phyloP scores from a whole-genome alignment of 805 yeast genomes.

The Pichia occidentalis region DNA sequence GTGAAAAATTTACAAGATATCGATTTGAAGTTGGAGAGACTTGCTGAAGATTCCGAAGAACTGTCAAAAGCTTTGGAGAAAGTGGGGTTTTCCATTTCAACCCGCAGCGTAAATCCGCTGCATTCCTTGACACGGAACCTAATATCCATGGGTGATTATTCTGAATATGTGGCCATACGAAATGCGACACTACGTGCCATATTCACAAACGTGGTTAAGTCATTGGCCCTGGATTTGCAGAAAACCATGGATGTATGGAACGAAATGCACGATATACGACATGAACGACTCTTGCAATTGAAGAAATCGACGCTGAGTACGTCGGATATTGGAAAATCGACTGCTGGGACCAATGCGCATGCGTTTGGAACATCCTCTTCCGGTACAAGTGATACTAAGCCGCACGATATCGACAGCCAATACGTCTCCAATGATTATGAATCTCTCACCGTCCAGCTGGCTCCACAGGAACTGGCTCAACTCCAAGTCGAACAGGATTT shows the following conservation, averaged over 20 bases:
- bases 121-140: conserved; percentile 33
- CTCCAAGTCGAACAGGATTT: conserved; percentile 55
- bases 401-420: too few relatives aligned
- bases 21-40: neutral
- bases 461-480: conserved; percentile 50
- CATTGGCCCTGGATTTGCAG: conserved; percentile 40
- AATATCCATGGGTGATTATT: conserved; percentile 32
- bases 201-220: conserved; percentile 43
- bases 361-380: too few relatives aligned
- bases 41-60: conserved; percentile 2
- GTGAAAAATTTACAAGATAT: conserved; percentile 23
- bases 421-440: conserved; percentile 31
- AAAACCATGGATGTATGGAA: conserved; percentile 40
- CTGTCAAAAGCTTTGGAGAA: neutral
- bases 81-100: conserved; percentile 3
- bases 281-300: conserved; percentile 35
- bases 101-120: conserved; percentile 27
- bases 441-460: conserved; percentile 26
- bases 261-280: conserved; percentile 42
- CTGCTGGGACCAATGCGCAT: too few relatives aligned
- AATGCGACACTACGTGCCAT: conserved; percentile 36
- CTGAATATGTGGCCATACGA: conserved; percentile 31
- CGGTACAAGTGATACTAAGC: too few relatives aligned
- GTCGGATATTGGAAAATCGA: neutral
- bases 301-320: conserved; percentile 27